phyloP scores from a whole-genome alignment of 2,329 filamentous ascomycete genomes.

The Arthrobotrys iridis region DNA sequence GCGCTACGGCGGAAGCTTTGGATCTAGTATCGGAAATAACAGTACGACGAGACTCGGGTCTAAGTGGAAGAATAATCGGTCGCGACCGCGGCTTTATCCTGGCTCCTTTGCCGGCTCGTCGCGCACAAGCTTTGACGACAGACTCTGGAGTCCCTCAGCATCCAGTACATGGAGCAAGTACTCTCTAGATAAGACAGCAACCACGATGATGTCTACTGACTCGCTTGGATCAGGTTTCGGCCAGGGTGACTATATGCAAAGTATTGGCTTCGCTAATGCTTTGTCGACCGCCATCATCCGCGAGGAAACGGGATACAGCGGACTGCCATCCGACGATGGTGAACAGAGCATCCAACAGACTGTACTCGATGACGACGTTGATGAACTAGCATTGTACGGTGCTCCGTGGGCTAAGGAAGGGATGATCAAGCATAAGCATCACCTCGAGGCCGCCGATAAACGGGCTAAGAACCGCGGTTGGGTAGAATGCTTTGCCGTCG shows the following conservation, averaged over 20 bases:
- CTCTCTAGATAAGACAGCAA: conserved; percentile 88
- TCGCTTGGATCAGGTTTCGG: conserved; percentile 82
- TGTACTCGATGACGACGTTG: conserved; percentile 81
- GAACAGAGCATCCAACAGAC: conserved; percentile 69
- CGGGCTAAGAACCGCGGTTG: conserved; percentile 93
- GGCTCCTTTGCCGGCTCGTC: conserved; percentile 86
- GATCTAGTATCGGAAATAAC: conserved; percentile 54
- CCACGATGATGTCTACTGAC: conserved; percentile 84
- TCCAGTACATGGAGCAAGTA: conserved; percentile 98
- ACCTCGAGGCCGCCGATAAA: conserved; percentile 88
- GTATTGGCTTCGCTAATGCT: conserved; percentile 96
- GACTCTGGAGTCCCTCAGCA: conserved; percentile 86
- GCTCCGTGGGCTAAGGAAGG: conserved; percentile 99
- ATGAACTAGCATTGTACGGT: conserved; percentile 87
- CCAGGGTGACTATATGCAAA: conserved; percentile 87
- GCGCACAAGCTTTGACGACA: conserved; percentile 91
- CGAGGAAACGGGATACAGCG: conserved; percentile 71
- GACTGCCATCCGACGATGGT: conserved; percentile 66
- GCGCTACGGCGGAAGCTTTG: conserved; percentile 47
- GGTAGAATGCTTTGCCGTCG: conserved; percentile 93
- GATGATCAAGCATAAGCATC: conserved; percentile 94
- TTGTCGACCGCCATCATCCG: conserved; percentile 96
- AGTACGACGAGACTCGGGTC: conserved; percentile 64
- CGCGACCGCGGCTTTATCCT: conserved; percentile 78
- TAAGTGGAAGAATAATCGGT: conserved; percentile 86